Evolutionary conservation across 2,329 filamentous ascomycete genomes (phyloP).

Genomic region (Venturiaceae sp.): DNA sequence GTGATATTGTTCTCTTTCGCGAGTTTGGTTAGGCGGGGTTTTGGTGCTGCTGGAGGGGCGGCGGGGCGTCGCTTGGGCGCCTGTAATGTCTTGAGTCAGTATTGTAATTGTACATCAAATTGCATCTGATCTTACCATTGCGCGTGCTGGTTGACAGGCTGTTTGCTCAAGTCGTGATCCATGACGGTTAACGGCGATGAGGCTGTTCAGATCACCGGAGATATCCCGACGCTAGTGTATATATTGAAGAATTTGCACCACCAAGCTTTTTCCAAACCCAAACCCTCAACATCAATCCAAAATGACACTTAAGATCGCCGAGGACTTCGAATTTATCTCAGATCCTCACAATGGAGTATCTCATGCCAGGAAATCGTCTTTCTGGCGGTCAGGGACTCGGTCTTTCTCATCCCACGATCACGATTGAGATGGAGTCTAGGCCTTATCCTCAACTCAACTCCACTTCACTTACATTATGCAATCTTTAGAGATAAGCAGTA

Average conservation of each 20-base stretch:
- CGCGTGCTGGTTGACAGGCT: background rate
- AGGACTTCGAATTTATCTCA: too few relatives aligned
- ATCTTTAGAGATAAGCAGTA: too few relatives aligned
- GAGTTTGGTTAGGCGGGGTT: conserved; percentile 64
- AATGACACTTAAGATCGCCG: too few relatives aligned
- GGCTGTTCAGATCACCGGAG: background rate
- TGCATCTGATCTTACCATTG: conserved; percentile 1
- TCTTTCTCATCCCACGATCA: background rate
- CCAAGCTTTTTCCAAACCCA: background rate
- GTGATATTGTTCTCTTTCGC: conserved; percentile 86
- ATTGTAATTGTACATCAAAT: background rate
- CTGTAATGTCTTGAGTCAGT: background rate
- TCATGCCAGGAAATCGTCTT: too few relatives aligned
- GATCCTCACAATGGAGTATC: too few relatives aligned
- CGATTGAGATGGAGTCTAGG: background rate
- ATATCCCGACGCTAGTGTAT: background rate
- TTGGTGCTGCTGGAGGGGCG: background rate
- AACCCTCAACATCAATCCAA: background rate
- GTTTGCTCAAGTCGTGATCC: background rate
- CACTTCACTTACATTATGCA: too few relatives aligned
- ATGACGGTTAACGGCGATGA: background rate
- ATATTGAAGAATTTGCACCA: background rate
- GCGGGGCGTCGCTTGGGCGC: conserved; percentile 3
- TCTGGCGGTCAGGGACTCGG: background rate
- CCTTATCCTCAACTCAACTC: too few relatives aligned